Percentiles rank a stretch among this genome's conserved stretches.
Conservation (phyloP, 1,139 yeast genomes). For the Diutina ranongensis region DNA sequence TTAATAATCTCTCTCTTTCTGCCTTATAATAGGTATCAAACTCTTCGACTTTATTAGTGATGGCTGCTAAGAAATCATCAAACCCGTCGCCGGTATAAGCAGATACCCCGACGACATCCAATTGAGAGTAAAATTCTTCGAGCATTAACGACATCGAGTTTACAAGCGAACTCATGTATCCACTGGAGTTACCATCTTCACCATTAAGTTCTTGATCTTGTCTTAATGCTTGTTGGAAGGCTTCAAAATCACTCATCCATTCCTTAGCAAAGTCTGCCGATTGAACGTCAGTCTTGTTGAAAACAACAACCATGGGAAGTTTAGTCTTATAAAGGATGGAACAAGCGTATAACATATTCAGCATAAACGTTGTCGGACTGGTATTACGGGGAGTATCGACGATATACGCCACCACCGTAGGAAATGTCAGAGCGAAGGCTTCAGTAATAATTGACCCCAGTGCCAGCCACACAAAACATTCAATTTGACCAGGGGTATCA, state of each 20-base stretch:
- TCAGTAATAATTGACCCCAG: constrained; percentile 95
- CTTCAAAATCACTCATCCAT: constrained; percentile 97
- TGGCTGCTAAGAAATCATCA: constrained; percentile 75
- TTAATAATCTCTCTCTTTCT: constrained; percentile 74
- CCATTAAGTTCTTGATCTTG: constrained; percentile 52
- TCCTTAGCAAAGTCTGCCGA: constrained; percentile 82
- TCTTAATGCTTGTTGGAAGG: constrained; percentile 70
- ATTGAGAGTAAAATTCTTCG: constrained; percentile 89
- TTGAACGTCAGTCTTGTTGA: constrained; percentile 87
- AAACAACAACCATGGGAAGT: constrained; percentile 92
- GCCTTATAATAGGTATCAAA: constrained; percentile 72
- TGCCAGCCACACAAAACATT: constrained; percentile 94
- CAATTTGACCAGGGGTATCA: constrained; percentile 98
- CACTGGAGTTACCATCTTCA: constrained; percentile 65
- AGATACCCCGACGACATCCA: constrained; percentile 87
- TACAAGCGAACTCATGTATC: constrained; percentile 89
- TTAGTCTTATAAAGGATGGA: constrained; percentile 93
- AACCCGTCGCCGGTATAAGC: constrained; percentile 91
- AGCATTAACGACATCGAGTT: constrained; percentile 93
- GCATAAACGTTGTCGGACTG: constrained; percentile 93
- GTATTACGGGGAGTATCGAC: constrained; percentile 94
- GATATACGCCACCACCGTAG: constrained; percentile 90
- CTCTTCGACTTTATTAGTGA: constrained; percentile 81
- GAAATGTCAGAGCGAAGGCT: constrained; percentile 91
- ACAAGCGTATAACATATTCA: constrained; percentile 97